phyloP scores from a whole-genome alignment of 2,329 filamentous ascomycete genomes.

The Conoideocrella luteorostrata region DNA sequence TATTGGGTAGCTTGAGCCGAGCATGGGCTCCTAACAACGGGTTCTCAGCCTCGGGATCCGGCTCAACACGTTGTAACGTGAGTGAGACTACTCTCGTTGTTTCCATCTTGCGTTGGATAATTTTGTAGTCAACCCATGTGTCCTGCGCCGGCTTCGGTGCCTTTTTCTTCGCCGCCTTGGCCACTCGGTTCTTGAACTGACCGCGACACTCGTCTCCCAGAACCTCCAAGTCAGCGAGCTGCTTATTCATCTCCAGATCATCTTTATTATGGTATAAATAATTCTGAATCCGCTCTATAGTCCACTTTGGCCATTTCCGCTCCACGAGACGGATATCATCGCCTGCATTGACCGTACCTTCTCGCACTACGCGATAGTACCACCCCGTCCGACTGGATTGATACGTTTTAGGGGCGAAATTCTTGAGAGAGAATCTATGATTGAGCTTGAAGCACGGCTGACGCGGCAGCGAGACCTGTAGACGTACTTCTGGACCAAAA shows the following conservation, averaged over 20 bases:
- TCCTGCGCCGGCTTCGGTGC: constrained; percentile 17
- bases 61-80: constrained; percentile 39
- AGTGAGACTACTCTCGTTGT: constrained; percentile 46
- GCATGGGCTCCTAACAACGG: constrained; percentile 45
- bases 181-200: constrained; percentile 45
- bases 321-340: constrained; percentile 51
- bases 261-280: constrained; percentile 50
- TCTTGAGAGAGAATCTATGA: constrained; percentile 57
- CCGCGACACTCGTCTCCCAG: constrained; percentile 43
- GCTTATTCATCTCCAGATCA: constrained; percentile 44
- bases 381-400: constrained; percentile 54
- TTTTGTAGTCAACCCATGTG: constrained; percentile 38
- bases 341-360: constrained; percentile 48
- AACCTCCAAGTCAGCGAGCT: constrained; percentile 43
- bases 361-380: constrained; percentile 56
- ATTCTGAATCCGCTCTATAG: constrained; percentile 56
- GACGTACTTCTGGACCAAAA: constrained; percentile 42
- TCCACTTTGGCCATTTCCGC: constrained; percentile 52
- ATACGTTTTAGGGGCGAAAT: constrained; percentile 54
- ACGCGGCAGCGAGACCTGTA: constrained; percentile 56
- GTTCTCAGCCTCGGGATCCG: constrained; percentile 28
- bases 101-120: constrained; percentile 44
- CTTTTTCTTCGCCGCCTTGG: constrained; percentile 32
- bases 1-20: constrained; percentile 49
- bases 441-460: constrained; percentile 62